phyloP scores from a whole-genome alignment of 2,329 filamentous ascomycete species.

The Stagonosporopsis tanaceti region DNA sequence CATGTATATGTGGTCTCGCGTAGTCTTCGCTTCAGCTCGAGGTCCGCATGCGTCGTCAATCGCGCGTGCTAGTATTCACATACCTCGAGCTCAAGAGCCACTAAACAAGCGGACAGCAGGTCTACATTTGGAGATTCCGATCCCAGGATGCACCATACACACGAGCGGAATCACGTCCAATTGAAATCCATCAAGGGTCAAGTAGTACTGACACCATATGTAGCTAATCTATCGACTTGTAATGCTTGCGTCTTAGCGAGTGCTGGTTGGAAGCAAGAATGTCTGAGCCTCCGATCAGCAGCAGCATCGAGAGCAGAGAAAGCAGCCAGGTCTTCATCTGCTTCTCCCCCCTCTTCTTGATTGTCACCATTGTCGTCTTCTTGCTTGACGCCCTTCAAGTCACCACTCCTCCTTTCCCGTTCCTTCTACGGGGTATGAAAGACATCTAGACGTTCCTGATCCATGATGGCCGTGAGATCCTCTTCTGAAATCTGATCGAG shows the following conservation, averaged over 20 bases:
- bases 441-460: no score
- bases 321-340: no score
- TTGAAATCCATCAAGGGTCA: background rate
- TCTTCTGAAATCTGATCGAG: no score
- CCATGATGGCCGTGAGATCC: no score
- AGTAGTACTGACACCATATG: background rate
- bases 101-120: background rate
- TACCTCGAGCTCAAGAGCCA: background rate
- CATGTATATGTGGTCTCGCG: background rate
- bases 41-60: background rate
- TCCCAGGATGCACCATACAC: background rate
- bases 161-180: background rate
- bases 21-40: background rate
- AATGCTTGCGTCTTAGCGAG: background rate
- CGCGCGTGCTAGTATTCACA: background rate
- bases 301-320: no score
- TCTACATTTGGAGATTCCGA: background rate
- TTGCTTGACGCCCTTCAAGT: no score
- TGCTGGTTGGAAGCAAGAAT: background rate
- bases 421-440: no score
- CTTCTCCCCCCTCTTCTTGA: no score
- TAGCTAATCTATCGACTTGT: background rate
- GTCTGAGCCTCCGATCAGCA: background rate
- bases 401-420: no score
- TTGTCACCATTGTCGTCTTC: no score